phyloP scores from a whole-genome alignment of 352 stramenopile genomes.

The Phytopythium chamaehyphon region DNA sequence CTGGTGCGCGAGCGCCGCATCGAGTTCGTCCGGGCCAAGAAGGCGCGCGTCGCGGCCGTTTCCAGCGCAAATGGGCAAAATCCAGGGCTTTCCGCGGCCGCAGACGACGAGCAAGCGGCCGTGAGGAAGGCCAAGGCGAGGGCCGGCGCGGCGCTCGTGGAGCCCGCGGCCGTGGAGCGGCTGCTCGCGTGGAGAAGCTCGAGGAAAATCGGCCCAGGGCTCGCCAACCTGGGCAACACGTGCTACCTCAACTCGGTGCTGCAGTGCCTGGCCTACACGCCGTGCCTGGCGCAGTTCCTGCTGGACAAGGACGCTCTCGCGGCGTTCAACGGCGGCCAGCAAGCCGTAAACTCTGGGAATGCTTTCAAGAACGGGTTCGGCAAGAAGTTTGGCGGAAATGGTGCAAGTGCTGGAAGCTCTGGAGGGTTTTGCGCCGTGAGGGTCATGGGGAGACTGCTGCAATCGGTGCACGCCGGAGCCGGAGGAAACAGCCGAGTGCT shows the following conservation, averaged over 20 bases:
- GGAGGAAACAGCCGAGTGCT: constrained; percentile 35
- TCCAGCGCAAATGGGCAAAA: too few species aligned
- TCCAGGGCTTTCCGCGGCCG: constrained; percentile 37
- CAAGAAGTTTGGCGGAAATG: constrained; percentile 15
- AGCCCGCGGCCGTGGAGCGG: constrained; percentile 39
- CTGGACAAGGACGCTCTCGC: constrained; percentile 56
- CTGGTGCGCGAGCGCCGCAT: constrained; percentile 83
- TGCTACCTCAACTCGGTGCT: constrained; percentile 94
- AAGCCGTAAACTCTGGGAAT: too few species aligned
- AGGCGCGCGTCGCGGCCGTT: too few species aligned
- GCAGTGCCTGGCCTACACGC: constrained; percentile 86
- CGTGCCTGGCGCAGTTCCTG: constrained; percentile 84
- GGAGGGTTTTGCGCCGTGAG: constrained; percentile 50
- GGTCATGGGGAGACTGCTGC: constrained; percentile 62
- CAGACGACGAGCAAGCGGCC: constrained; percentile 13
- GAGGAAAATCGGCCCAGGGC: constrained; percentile 73
- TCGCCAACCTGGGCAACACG: constrained; percentile 93
- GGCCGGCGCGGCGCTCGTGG: constrained; percentile 38
- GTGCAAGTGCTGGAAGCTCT: constrained; percentile 16
- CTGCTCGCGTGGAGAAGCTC: constrained; percentile 57
- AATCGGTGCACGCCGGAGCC: constrained; percentile 42
- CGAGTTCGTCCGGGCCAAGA: constrained; percentile 69
- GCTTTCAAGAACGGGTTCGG: constrained; percentile 18
- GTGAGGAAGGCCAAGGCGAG: constrained; percentile 6
- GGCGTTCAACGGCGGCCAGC: constrained; percentile 23